Conservation (phyloP, 2,329 filamentous ascomycete species). For the Penicillium nordicum region DNA sequence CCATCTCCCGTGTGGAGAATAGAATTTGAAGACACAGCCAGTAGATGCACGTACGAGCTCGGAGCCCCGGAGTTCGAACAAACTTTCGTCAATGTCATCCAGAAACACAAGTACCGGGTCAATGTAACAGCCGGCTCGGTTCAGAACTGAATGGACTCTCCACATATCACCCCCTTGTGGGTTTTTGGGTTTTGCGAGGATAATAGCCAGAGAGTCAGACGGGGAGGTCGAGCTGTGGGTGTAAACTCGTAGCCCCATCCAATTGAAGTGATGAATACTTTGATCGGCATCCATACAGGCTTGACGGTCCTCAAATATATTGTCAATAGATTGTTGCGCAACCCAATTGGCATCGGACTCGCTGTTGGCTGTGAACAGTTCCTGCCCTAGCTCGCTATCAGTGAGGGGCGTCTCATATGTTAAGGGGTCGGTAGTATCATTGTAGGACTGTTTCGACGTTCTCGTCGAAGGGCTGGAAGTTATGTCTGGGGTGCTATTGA, state of each 20-base stretch:
- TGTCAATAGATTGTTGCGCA: background rate
- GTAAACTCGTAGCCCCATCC: conserved; percentile 14
- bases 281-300: background rate
- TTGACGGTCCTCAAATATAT: background rate
- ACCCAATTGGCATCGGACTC: background rate
- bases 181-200: conserved; percentile 16
- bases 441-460: background rate
- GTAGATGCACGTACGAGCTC: conserved; percentile 13
- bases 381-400: too few relatives aligned
- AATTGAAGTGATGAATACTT: conserved; percentile 28
- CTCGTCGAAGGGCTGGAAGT: background rate
- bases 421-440: background rate
- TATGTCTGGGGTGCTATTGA: background rate
- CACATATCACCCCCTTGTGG: background rate
- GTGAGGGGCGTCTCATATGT: background rate
- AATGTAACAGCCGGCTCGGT: conserved; percentile 14
- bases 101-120: conserved; percentile 23
- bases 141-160: conserved; percentile 14
- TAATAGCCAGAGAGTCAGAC: conserved; percentile 22
- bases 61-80: conserved; percentile 2
- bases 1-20: conserved; percentile 26
- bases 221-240: conserved; percentile 19
- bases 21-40: conserved; percentile 20
- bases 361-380: background rate
- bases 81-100: background rate